Evolutionary conservation across 2,329 filamentous ascomycete species (phyloP).

Genomic region (Sclerotinia subarctica): DNA sequence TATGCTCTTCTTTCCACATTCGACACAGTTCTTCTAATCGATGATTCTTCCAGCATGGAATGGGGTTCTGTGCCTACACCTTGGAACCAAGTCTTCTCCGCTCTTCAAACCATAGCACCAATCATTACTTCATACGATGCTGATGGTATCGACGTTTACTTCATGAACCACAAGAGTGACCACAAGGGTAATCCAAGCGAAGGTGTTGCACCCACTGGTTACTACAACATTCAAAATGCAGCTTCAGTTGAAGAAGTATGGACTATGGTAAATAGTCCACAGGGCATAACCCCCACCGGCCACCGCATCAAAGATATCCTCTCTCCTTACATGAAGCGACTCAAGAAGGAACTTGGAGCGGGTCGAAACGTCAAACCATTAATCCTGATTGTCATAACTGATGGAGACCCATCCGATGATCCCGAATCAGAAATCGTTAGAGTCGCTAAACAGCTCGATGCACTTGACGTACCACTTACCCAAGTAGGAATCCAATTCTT

Average conservation of each 20-base stretch:
- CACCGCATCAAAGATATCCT: slow-evolving; percentile 68
- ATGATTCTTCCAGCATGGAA: slow-evolving; percentile 87
- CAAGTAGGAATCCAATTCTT: slow-evolving; percentile 96
- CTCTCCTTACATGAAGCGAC: slow-evolving; percentile 62
- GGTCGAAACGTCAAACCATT: slow-evolving; percentile 63
- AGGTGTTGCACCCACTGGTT: slow-evolving; percentile 50
- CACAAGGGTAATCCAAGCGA: slow-evolving; percentile 38
- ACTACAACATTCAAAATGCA: slow-evolving; percentile 60
- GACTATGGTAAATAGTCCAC: slow-evolving; percentile 56
- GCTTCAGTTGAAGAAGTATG: slow-evolving; percentile 67
- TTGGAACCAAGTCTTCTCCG: slow-evolving; percentile 72
- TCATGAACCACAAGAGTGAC: slow-evolving; percentile 66
- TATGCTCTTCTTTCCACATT: slow-evolving; percentile 76
- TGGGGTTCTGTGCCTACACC: slow-evolving; percentile 38
- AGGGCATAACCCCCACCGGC: slow-evolving; percentile 71
- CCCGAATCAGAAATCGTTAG: slow-evolving; percentile 66
- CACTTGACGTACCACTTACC: slow-evolving; percentile 65
- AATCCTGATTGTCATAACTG: slow-evolving; percentile 91
- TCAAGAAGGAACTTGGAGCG: slow-evolving; percentile 43
- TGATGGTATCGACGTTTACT: slow-evolving; percentile 89
- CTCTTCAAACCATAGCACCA: slow-evolving; percentile 71
- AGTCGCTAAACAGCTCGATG: slow-evolving; percentile 68
- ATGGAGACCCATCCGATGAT: slow-evolving; percentile 79
- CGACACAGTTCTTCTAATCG: slow-evolving; percentile 86
- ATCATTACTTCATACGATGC: slow-evolving; percentile 76